Conservation (phyloP, 345 rosid species). For the Luvunga scandens region DNA sequence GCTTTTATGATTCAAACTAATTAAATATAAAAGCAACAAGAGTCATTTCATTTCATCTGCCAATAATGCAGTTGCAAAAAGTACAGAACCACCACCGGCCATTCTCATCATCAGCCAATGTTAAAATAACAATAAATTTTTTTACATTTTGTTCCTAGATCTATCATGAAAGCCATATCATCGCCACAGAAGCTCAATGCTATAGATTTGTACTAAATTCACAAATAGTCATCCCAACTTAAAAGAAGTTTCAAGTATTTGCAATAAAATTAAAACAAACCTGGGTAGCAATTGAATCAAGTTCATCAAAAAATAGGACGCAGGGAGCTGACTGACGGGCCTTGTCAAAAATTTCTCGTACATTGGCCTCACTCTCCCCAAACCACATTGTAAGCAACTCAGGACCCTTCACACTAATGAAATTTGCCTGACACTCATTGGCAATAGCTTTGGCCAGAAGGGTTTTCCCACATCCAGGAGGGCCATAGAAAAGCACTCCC, state of each 20-base stretch:
- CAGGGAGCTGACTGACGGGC: conserved; percentile 97
- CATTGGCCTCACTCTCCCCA: conserved; percentile 96
- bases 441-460: conserved; percentile 97
- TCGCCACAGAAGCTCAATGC: background rate
- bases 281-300: conserved; percentile 97
- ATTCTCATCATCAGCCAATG: background rate
- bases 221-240: background rate
- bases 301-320: conserved; percentile 90
- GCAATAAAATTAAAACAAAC: conserved; percentile 25
- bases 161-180: background rate
- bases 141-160: background rate
- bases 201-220: background rate
- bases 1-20: background rate
- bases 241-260: background rate
- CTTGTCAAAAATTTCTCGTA: conserved; percentile 93
- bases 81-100: background rate
- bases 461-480: conserved; percentile 99
- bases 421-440: conserved; percentile 95
- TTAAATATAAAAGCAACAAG: background rate
- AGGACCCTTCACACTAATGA: conserved; percentile 94
- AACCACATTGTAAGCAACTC: conserved; percentile 99
- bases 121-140: background rate
- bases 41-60: background rate
- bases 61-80: background rate
- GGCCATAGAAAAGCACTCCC: conserved; percentile 95